Percentiles rank a stretch among this genome's conserved stretches.
These are phyloP conservation scores for Alternaria ventricosa DNA, from an alignment of 2,329 filamentous ascomycete species.

Conservation along the genomic window DNA sequence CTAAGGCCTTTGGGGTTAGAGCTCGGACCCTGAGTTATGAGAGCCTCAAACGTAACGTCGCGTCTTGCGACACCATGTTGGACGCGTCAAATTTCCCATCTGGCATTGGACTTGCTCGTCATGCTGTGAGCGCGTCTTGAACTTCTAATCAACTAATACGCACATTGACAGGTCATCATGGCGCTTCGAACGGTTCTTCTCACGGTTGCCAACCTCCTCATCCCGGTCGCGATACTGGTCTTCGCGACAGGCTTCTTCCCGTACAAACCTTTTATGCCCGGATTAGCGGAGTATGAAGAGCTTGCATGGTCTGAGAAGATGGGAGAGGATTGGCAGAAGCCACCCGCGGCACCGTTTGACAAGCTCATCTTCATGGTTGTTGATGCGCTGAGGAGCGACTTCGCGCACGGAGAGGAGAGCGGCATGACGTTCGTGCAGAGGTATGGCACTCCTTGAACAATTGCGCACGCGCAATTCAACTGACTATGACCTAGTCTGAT, in stretches of 20 bases:
- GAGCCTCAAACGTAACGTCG: slow-evolving; percentile 25
- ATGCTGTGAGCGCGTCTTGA: background rate
- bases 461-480: background rate
- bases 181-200: slow-evolving; percentile 53
- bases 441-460: slow-evolving; percentile 54
- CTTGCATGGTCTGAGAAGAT: slow-evolving; percentile 55
- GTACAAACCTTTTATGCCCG: slow-evolving; percentile 91
- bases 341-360: slow-evolving; percentile 76
- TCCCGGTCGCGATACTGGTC: slow-evolving; percentile 70
- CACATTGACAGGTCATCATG: slow-evolving; percentile 25
- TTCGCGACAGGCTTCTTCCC: slow-evolving; percentile 96
- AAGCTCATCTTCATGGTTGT: slow-evolving; percentile 97
- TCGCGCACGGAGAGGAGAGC: slow-evolving; percentile 82
- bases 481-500: slow-evolving; percentile 69
- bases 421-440: slow-evolving; percentile 89
- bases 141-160: background rate
- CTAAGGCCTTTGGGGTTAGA: slow-evolving; percentile 25
- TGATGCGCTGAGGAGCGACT: slow-evolving; percentile 88
- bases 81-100: slow-evolving; percentile 4
- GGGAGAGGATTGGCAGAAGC: slow-evolving; percentile 44
- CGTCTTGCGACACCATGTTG: slow-evolving; percentile 32
- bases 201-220: slow-evolving; percentile 74
- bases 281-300: slow-evolving; percentile 73
- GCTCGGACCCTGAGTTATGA: slow-evolving; percentile 36
- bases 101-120: slow-evolving; percentile 16